Evolutionary conservation across 2,329 filamentous ascomycete genomes (phyloP).

Genomic region (Berkeleyomyces basicola): DNA sequence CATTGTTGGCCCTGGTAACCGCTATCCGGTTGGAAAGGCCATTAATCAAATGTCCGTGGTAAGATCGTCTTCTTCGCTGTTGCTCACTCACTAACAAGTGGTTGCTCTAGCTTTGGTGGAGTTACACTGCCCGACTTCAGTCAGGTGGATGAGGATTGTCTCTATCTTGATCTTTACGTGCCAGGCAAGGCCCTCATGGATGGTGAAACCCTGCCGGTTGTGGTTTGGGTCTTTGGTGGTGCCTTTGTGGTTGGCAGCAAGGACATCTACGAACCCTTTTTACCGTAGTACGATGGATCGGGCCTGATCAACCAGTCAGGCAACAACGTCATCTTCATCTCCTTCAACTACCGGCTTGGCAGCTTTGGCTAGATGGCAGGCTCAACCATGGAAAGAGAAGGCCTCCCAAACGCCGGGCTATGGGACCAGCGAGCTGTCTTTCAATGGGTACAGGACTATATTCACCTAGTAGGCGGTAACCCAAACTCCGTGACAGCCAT

Average conservation of each 20-base stretch:
- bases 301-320: slow-evolving; percentile 22
- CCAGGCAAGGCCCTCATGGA: slow-evolving; percentile 26
- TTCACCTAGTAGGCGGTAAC: slow-evolving; percentile 31
- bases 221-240: slow-evolving; percentile 31
- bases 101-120: slow-evolving; percentile 18
- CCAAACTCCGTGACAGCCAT: slow-evolving; percentile 28
- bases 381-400: slow-evolving; percentile 26
- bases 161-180: slow-evolving; percentile 33
- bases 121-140: slow-evolving; percentile 21
- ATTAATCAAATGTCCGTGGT: slow-evolving; percentile 21
- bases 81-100: background rate
- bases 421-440: slow-evolving; percentile 29
- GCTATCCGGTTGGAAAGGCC: slow-evolving; percentile 20
- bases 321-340: slow-evolving; percentile 28
- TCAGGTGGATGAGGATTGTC: slow-evolving; percentile 27
- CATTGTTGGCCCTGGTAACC: slow-evolving; percentile 21
- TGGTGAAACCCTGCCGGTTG: slow-evolving; percentile 25
- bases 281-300: slow-evolving; percentile 25
- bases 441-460: slow-evolving; percentile 32
- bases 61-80: background rate
- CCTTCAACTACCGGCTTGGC: slow-evolving; percentile 32
- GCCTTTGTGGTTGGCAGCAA: slow-evolving; percentile 29
- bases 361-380: slow-evolving; percentile 32
- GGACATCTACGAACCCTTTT: slow-evolving; percentile 20
- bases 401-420: slow-evolving; percentile 27